Base-by-base conservation (phyloP, 192 early-diverging fungal genomes). In the Irineochytrium annulatum region DNA sequence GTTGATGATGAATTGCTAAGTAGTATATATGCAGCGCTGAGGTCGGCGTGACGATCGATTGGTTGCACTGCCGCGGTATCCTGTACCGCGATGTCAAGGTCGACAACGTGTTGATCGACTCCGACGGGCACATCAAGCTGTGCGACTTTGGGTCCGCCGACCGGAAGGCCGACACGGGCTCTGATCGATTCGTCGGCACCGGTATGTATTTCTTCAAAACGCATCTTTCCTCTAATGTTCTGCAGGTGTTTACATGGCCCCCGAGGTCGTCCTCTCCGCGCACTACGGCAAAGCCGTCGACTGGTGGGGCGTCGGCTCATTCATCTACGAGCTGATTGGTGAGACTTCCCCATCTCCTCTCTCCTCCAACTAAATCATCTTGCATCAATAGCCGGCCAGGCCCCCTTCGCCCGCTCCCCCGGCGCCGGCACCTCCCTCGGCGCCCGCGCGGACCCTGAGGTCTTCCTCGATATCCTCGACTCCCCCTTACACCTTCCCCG, bases 191-290 rank as follows among this genome's bases (percentile, higher is more conserved):
- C 54, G 16, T 20, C 30, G 55, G 55, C 8, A 93, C 91, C 16
- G 89, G 89, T 22, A n/a, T n/a, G n/a, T n/a, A n/a, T n/a, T n/a
- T n/a, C n/a, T n/a, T n/a, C n/a, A n/a, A n/a, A n/a, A n/a, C n/a
- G n/a, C n/a, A n/a, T n/a, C n/a, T n/a, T n/a, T n/a, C n/a, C n/a
- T n/a, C n/a, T n/a, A n/a, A n/a, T n/a, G n/a, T n/a, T n/a, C n/a
- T n/a, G n/a, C n/a, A n/a, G n/a, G n/a, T n/a, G 91, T 91, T 65
- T 93, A 89, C 55, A 93, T 93, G 90, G 90, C 91, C 3, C 91
- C 91, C 44, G 91, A 93, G 68, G 89, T 93, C 35, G 75, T 93
- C 20, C 70, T 89, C 52, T 87, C 88, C 69, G 81, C 90, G 70
- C 83, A 80, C 52, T 52, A 52, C 19, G 8, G 19, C 24, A 24